Evolutionary conservation across 371 early-diverging fungal species (phyloP), one percentile per base, ranked within the genome.

Genomic region (Umbelopsis sp.): DNA sequence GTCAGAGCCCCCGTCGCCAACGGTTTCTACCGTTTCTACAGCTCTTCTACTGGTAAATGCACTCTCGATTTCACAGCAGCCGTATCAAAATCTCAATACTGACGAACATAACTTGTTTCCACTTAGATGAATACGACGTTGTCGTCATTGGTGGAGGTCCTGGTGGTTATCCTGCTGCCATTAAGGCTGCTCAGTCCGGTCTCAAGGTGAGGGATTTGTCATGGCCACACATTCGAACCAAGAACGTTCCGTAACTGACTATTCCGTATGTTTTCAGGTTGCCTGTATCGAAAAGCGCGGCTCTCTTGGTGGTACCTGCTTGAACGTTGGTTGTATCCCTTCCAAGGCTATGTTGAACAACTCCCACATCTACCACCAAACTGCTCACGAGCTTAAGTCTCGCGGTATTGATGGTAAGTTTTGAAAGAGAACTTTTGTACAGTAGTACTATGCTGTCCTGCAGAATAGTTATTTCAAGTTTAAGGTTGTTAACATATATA

Each of bases 271-370:
- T 22, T 18, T 22, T 3, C 86, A 96, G 96, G 93, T 94, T 48
- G 98, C 97, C 29, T 97, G 98, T 80, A 89, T 98, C 67, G 98
- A 99, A 85, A 96, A 94, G 84, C 96, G 99, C 70, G 98, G 96
- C 44, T 70, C 96, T 37, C 89, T 99, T 18, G 99, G 99, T 75
- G 99, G 99, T 68, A 99, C 99, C 48, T 99, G 99, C 84, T 83
- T 99, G 74, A 99, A 99, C 80, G 97, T 98, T 51, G 99, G 99
- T 52, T 99, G 99, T 87, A 99, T 99, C 82, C 99, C 99, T 44
- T 98, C 98, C 70, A 99, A 99, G 86, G 93, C 99, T 68, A 91
- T 99, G 79, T 90, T 99, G 77, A 89, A 99, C 91, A 97, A 98
- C 90, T 95, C 98, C 44, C 98, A 99, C 88, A 86, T 97, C 64